Evolutionary conservation across 2,329 filamentous ascomycete species (phyloP), one percentile per base, ranked within the genome.

Genomic region (Cladosporium sp.): DNA sequence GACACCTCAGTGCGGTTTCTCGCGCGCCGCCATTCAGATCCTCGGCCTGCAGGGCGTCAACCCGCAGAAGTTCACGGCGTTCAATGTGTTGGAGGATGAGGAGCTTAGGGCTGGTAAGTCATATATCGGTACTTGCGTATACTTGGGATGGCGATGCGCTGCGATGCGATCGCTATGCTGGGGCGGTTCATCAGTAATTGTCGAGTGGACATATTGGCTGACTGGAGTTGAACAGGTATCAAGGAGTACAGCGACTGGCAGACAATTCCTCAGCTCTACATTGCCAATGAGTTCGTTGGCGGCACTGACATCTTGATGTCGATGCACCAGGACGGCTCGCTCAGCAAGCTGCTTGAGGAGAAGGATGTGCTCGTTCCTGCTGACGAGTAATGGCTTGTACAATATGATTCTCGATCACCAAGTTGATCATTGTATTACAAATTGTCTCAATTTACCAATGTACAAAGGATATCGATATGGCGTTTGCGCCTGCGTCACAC

Each of bases 191-290:
- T 32, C 12, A 10, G 28, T 32, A 3, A 10, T 32, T 37, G 20
- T 22, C 3, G 17, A 9, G 35, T 28, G 24, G 9, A 24, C 15
- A 17, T 17, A 3, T 17, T 42, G 25, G 52, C 50, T 56, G 52
- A 56, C 44, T 40, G 40, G 28, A n/a, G 54, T 20, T 44, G n/a
- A 45, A 55, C 64, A 92, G 93, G 94, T 53, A 96, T 99, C 78
- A 99, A 99, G 78, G 93, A 99, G 77, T 99, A 94, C 80, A 96
- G 92, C 1, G 94, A 97, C 72, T 99, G 94, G 94, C 94, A 94
- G 13, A 99, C 94, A 19, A 97, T 99, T 72, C 94, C 94, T 6
- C 94, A 99, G 75, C 82, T 99, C 17, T 99, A 97, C 75, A 81
- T 99, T 52, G 85, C 95, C 62, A 93, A 93, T 77, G 93, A 99